phyloP scores from a whole-genome alignment of 768 basidiomycete genomes.

The Suillus alpinus region DNA sequence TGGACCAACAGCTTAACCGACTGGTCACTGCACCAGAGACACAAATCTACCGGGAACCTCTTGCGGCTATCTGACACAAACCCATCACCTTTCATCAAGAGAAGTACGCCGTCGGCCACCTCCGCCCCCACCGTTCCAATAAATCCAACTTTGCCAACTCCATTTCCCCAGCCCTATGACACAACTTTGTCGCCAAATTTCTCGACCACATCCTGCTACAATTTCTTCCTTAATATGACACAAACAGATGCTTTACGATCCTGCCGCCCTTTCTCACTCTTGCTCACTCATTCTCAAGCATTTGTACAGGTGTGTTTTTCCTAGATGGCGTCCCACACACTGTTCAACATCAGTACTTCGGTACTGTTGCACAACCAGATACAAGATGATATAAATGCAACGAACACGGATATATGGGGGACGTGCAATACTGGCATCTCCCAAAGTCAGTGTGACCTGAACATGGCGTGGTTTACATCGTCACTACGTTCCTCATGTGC shows the following conservation, averaged over 20 bases:
- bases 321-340: neutral
- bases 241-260: conserved; percentile 53
- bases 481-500: conserved; percentile 50
- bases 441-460: conserved; percentile 52
- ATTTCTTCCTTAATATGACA: conserved; percentile 79
- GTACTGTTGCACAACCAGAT: conserved; percentile 42
- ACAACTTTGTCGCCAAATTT: conserved; percentile 62
- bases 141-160: conserved; percentile 57
- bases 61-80: conserved; percentile 12
- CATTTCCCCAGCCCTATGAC: conserved; percentile 79
- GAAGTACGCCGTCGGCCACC: conserved; percentile 17
- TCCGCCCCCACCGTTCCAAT: conserved; percentile 24
- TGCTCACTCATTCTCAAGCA: conserved; percentile 50
- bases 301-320: conserved; percentile 51
- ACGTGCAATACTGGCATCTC: conserved; percentile 65
- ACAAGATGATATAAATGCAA: conserved; percentile 54
- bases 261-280: conserved; percentile 75
- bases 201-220: conserved; percentile 58
- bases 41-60: conserved; percentile 20
- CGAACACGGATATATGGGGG: conserved; percentile 75
- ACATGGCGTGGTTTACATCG: conserved; percentile 64
- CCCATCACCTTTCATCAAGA: conserved; percentile 1
- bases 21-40: conserved; percentile 45
- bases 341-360: conserved; percentile 4
- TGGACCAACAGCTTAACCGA: conserved; percentile 26